phyloP scores from a whole-genome alignment of 176 grass and related monocot genomes.

The Oryza longistaminata region DNA sequence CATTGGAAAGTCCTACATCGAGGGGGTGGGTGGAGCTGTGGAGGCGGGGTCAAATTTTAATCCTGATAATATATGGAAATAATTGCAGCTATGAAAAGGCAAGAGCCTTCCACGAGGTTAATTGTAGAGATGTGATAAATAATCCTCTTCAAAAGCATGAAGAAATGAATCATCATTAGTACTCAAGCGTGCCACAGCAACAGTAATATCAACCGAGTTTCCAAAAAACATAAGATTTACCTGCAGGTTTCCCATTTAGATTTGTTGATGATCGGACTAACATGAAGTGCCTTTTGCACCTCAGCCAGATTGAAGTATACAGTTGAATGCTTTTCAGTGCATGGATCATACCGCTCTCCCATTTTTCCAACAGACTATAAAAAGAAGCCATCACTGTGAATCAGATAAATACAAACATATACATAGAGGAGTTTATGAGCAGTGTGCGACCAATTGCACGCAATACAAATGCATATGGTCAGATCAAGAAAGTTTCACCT shows the following conservation, averaged over 20 bases:
- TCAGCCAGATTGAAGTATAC: slow-evolving; percentile 94
- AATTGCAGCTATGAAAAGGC: not conserved
- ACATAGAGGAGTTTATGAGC: not conserved
- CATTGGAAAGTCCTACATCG: not conserved
- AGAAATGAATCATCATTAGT: slow-evolving; percentile 1
- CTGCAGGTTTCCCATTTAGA: slow-evolving; percentile 95
- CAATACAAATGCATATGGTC: slow-evolving; percentile 14
- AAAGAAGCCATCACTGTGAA: slow-evolving; percentile 30
- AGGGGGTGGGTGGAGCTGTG: not conserved
- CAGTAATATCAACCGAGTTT: not conserved
- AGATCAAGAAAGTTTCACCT: not conserved
- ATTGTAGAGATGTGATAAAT: not conserved
- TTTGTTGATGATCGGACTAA: slow-evolving; percentile 67
- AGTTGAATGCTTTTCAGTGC: slow-evolving; percentile 89
- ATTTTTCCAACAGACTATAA: slow-evolving; percentile 73
- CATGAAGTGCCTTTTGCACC: slow-evolving; percentile 92
- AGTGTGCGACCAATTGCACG: not conserved
- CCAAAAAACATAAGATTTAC: slow-evolving; percentile 50
- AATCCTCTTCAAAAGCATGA: not conserved
- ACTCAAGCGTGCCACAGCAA: not conserved
- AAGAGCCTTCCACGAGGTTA: not conserved
- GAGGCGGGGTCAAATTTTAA: slow-evolving; percentile 3
- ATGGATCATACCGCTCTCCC: slow-evolving; percentile 83
- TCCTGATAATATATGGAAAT: slow-evolving; percentile 5
- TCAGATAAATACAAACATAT: slow-evolving; percentile 28